Conservation (phyloP, 176 grass and related monocot genomes). For the Stipa capillata region DNA sequence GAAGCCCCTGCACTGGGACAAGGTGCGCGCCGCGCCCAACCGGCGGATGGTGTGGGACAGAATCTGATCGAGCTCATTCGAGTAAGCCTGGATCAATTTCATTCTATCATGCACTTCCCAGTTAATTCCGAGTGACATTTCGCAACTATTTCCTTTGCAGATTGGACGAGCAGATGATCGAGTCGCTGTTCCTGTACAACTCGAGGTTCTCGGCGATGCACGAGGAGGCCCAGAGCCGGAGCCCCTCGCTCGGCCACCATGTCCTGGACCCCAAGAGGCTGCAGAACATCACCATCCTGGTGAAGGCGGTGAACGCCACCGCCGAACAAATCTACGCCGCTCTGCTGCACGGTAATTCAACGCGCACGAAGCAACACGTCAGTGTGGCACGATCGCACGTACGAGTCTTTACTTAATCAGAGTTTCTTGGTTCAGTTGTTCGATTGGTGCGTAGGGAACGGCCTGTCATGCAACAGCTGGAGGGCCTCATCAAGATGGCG, state of each 20-base stretch:
- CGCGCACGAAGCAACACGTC: neutral
- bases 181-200: slow-evolving; percentile 91
- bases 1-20: slow-evolving; percentile 99
- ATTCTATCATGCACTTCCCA: neutral
- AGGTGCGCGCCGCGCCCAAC: slow-evolving; percentile 79
- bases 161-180: slow-evolving; percentile 89
- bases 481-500: slow-evolving; percentile 86
- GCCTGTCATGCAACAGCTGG: slow-evolving; percentile 73
- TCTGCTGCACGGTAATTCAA: slow-evolving; percentile 44
- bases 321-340: slow-evolving; percentile 62
- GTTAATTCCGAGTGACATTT: neutral
- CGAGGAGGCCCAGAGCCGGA: slow-evolving; percentile 73
- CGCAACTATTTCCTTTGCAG: slow-evolving; percentile 9
- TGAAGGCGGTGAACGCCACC: slow-evolving; percentile 74
- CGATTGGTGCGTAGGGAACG: slow-evolving; percentile 40
- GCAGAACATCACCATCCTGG: slow-evolving; percentile 91
- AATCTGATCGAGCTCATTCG: slow-evolving; percentile 89
- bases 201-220: slow-evolving; percentile 38
- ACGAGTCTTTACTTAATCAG: neutral
- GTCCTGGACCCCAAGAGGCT: slow-evolving; percentile 79
- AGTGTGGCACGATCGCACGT: neutral
- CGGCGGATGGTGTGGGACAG: slow-evolving; percentile 93
- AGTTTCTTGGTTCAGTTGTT: neutral
- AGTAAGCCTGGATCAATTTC: slow-evolving; percentile 36
- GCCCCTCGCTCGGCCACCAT: slow-evolving; percentile 65